phyloP scores from a whole-genome alignment of 352 stramenopile species.

The Globisporangium yorkense region DNA sequence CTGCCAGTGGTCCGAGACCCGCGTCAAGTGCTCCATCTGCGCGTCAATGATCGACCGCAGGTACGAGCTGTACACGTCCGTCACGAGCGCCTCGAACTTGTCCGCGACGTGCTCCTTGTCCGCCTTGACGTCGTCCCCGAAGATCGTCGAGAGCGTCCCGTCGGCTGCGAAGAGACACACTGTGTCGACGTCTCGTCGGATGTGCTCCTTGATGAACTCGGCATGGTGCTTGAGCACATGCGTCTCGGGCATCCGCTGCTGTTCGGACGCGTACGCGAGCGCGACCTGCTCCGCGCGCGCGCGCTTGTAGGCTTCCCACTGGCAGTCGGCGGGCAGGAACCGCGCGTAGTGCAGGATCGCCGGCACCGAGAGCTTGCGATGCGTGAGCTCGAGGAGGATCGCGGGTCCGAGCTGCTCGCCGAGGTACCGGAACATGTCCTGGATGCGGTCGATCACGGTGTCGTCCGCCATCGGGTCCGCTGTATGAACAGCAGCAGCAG shows the following conservation, averaged over 20 bases:
- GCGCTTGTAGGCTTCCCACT: slow-evolving; percentile 66
- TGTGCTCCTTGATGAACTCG: slow-evolving; percentile 71
- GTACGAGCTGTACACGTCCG: slow-evolving; percentile 52
- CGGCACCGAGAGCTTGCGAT: slow-evolving; percentile 46
- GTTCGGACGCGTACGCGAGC: slow-evolving; percentile 19
- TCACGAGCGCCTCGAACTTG: slow-evolving; percentile 62
- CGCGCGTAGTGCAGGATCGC: slow-evolving; percentile 57
- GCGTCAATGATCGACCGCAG: slow-evolving; percentile 38
- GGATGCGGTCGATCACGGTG: slow-evolving; percentile 47
- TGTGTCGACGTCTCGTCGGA: slow-evolving; percentile 65
- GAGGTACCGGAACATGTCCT: slow-evolving; percentile 66
- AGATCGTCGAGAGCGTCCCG: slow-evolving; percentile 64
- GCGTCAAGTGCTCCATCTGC: slow-evolving; percentile 51
- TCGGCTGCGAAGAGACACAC: slow-evolving; percentile 61
- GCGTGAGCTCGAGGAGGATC: slow-evolving; percentile 48
- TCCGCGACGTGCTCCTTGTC: slow-evolving; percentile 44
- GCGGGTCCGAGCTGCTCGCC: slow-evolving; percentile 34
- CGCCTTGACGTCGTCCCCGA: slow-evolving; percentile 45
- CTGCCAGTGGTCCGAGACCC: slow-evolving; percentile 53
- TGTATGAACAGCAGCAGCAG: no score
- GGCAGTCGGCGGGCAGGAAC: slow-evolving; percentile 49
- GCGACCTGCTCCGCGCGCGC: slow-evolving; percentile 52
- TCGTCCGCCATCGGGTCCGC: slow-evolving; percentile 21
- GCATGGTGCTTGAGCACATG: slow-evolving; percentile 46
- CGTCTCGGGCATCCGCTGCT: not conserved